These are phyloP conservation scores for Erucastrum elatum DNA, from an alignment of 345 rosid genomes.

Conservation along the genomic window DNA sequence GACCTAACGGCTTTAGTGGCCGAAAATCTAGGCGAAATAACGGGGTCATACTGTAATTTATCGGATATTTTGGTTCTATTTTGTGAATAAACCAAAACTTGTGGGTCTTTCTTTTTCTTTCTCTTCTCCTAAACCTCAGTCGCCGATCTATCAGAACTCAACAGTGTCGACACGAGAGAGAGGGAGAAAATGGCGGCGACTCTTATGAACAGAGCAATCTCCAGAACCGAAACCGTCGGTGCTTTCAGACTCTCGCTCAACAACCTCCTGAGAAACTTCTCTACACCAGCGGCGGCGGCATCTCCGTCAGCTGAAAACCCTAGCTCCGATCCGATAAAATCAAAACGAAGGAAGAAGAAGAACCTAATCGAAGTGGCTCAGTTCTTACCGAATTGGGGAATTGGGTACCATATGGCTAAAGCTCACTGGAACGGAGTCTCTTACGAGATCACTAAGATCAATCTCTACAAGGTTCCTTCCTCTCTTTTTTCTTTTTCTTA, in stretches of 20 bases:
- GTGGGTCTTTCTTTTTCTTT: neutral
- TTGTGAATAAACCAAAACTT: constrained; percentile 18
- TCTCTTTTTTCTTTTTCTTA: too few relatives aligned
- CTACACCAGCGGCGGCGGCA: constrained; percentile 21
- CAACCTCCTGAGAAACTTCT: constrained; percentile 48
- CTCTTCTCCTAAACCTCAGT: constrained; percentile 22
- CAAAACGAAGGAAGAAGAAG: constrained; percentile 78
- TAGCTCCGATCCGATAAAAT: constrained; percentile 44
- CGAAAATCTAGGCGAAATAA: neutral
- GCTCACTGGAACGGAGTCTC: constrained; percentile 84
- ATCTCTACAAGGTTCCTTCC: constrained; percentile 76
- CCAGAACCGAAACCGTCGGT: constrained; percentile 29
- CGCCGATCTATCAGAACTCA: constrained; percentile 20
- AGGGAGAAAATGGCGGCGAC: constrained; percentile 44
- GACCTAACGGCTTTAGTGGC: neutral
- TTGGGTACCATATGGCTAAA: constrained; percentile 92
- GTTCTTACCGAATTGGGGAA: constrained; percentile 92
- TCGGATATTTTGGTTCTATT: neutral
- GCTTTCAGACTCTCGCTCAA: constrained; percentile 47
- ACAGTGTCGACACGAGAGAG: constrained; percentile 1
- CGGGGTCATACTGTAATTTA: neutral
- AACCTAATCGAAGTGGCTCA: constrained; percentile 93
- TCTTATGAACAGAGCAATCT: constrained; percentile 42
- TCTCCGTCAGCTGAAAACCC: constrained; percentile 36
- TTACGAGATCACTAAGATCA: constrained; percentile 90